Evolutionary conservation across 805 yeast genomes (phyloP).

Genomic region (Barnettozyma californica): DNA sequence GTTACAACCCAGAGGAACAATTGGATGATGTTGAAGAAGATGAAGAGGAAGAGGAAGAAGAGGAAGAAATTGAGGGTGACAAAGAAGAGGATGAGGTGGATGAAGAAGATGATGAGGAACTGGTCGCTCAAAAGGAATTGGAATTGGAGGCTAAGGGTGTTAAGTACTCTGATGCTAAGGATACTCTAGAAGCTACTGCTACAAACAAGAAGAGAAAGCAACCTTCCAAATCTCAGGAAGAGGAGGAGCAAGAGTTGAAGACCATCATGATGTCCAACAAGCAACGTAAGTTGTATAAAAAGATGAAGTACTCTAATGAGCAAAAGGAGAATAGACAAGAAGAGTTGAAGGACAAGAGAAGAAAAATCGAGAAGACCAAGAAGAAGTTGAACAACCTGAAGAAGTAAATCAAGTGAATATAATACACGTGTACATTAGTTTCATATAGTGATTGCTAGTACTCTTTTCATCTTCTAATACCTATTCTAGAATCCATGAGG

Average conservation of each 20-base stretch:
- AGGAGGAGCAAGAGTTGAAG: slow-evolving; percentile 84
- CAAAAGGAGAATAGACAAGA: slow-evolving; percentile 76
- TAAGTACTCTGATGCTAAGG: slow-evolving; percentile 56
- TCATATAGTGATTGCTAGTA: background rate
- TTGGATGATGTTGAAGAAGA: slow-evolving; percentile 36
- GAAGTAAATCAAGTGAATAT: slow-evolving; percentile 3
- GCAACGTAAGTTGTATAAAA: slow-evolving; percentile 88
- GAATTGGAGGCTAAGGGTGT: slow-evolving; percentile 91
- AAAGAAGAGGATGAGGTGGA: slow-evolving; percentile 49
- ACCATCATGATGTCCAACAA: slow-evolving; percentile 97
- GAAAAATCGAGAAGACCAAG: slow-evolving; percentile 54
- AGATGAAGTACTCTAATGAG: slow-evolving; percentile 88
- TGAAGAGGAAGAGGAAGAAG: slow-evolving; percentile 45
- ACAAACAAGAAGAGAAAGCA: slow-evolving; percentile 33
- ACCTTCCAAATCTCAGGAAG: slow-evolving; percentile 39
- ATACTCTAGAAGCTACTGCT: slow-evolving; percentile 28
- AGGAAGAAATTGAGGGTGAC: slow-evolving; percentile 45
- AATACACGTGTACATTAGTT: slow-evolving; percentile 3
- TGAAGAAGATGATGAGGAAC: slow-evolving; percentile 52
- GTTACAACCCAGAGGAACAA: slow-evolving; percentile 74
- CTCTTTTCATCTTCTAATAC: slow-evolving; percentile 6
- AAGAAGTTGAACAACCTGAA: slow-evolving; percentile 16
- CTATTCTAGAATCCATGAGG: slow-evolving; percentile 72
- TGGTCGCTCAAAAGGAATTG: slow-evolving; percentile 69
- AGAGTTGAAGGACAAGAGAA: slow-evolving; percentile 61